phyloP scores from a whole-genome alignment of 345 rosid species.

The Salix brachista region DNA sequence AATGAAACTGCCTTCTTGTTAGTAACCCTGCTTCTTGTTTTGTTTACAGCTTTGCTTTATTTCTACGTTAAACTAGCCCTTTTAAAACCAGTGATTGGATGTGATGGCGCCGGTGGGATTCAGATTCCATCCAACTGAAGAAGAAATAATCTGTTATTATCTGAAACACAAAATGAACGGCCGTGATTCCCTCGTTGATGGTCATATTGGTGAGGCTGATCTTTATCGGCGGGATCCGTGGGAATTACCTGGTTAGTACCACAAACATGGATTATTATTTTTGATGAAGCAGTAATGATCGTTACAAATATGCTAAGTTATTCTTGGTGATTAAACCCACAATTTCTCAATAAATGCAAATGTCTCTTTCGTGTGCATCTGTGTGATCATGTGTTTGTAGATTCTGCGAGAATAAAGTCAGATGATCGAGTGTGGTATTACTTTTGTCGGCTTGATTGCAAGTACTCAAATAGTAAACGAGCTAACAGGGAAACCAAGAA shows the following conservation, averaged over 20 bases:
- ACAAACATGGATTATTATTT: not conserved
- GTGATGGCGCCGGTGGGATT: conserved; percentile 4
- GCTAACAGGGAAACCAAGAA: conserved; percentile 24
- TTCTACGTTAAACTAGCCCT: not conserved
- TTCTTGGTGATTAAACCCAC: not conserved
- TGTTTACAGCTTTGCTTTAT: not conserved
- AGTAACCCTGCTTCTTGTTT: not conserved
- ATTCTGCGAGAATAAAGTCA: not conserved
- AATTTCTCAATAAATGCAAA: not conserved
- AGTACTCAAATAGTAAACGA: conserved; percentile 9
- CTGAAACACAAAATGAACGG: conserved; percentile 20
- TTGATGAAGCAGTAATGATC: not conserved
- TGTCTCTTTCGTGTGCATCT: not conserved
- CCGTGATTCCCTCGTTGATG: not conserved
- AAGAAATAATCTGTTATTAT: conserved; percentile 22
- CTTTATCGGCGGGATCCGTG: conserved; percentile 22
- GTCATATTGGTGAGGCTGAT: conserved; percentile 6
- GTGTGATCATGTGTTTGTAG: not conserved
- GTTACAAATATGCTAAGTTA: not conserved
- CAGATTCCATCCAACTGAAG: conserved; percentile 30
- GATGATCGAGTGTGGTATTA: conserved; percentile 39
- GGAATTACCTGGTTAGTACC: conserved; percentile 32
- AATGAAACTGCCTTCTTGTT: not conserved
- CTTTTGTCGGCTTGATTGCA: conserved; percentile 17
- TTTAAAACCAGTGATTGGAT: not conserved